Percentiles rank a stretch among this genome's conserved stretches.
Evolutionary conservation across 257 asterid genomes (phyloP).

Genomic region (Forsythia viridissima): DNA sequence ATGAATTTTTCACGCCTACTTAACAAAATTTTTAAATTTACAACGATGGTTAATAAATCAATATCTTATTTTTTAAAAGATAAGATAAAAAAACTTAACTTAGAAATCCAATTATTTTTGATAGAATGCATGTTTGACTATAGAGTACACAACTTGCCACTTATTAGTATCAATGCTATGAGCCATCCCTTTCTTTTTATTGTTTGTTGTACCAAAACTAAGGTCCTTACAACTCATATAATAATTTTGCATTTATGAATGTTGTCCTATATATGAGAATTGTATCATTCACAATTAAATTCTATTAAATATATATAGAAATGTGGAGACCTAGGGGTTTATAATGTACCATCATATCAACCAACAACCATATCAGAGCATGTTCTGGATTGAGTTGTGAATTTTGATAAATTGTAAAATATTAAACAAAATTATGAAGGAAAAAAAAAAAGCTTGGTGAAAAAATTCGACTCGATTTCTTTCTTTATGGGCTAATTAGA

Average conservation of each 20-base stretch:
- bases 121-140: neutral
- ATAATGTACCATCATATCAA: constrained; percentile 27
- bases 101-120: constrained; percentile 24
- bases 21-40: neutral
- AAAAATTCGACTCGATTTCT: neutral
- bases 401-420: constrained; percentile 15
- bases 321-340: neutral
- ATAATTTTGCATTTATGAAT: constrained; percentile 27
- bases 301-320: neutral
- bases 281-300: neutral
- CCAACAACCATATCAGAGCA: constrained; percentile 25
- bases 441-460: neutral
- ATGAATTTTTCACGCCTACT: neutral
- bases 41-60: neutral
- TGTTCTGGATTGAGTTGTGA: constrained; percentile 34
- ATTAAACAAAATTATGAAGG: neutral
- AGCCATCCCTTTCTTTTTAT: constrained; percentile 29
- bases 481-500: too few relatives aligned
- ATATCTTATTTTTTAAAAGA: neutral
- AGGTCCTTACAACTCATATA: constrained; percentile 25
- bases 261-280: constrained; percentile 11
- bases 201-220: constrained; percentile 21
- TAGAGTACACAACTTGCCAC: constrained; percentile 2
- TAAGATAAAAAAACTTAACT: neutral
- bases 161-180: constrained; percentile 15